Evolutionary conservation across 139 green algal genomes (phyloP).

Genomic region (Chlamydomonas sp.): DNA sequence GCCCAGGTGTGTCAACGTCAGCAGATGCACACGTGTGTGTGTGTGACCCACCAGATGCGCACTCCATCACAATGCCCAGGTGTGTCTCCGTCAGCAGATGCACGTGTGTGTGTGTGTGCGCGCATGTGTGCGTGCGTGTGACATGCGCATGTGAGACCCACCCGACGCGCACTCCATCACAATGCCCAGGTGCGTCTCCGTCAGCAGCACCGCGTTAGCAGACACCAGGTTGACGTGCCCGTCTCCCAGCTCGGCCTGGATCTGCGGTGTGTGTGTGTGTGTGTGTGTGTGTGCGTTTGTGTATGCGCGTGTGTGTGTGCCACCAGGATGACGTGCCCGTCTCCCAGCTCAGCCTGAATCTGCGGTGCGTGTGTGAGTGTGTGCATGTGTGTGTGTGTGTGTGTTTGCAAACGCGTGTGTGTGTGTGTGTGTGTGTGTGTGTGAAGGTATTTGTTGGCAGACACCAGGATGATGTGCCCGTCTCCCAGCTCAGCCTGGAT

Average conservation of each 20-base stretch:
- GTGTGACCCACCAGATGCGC: conserved; percentile 51
- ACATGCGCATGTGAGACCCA: conserved; percentile 25
- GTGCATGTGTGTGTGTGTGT: conserved; percentile 52
- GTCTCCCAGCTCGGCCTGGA: conserved; percentile 60
- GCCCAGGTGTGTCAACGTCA: conserved; percentile 45
- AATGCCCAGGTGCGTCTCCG: conserved; percentile 20
- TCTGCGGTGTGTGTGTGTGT: no score
- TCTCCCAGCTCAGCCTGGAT: no score
- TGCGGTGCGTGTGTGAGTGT: no score
- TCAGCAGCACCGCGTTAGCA: conserved; percentile 4
- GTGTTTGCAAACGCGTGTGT: conserved; percentile 52
- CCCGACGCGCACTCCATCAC: conserved; percentile 74
- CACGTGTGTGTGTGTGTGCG: neutral
- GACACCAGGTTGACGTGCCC: conserved; percentile 58
- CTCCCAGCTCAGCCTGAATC: conserved; percentile 60
- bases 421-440: no score
- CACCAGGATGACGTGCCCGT: no score
- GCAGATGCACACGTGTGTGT: neutral
- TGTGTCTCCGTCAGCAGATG: no score
- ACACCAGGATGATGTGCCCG: no score
- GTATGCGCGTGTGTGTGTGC: no score
- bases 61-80: no score
- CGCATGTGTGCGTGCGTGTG: neutral
- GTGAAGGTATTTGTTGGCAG: no score
- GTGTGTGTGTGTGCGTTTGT: no score